Percentiles rank a stretch among this genome's conserved stretches.
phyloP scores from a whole-genome alignment of 2,329 filamentous ascomycete species.

The Cordyceps farinosa region DNA sequence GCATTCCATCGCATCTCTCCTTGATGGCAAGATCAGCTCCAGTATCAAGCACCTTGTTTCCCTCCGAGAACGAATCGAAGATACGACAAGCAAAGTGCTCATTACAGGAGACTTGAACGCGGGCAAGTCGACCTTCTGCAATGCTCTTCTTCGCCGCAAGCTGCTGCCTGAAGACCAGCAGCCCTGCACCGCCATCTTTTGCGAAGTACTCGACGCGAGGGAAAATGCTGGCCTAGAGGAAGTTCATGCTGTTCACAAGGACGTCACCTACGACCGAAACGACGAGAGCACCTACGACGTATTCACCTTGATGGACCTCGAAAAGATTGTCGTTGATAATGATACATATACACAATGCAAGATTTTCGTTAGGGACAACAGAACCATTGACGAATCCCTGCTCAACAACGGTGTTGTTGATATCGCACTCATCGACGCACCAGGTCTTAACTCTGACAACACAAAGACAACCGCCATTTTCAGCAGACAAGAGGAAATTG shows the following conservation, averaged over 20 bases:
- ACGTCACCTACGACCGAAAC: conserved; percentile 74
- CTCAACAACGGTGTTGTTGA: conserved; percentile 98
- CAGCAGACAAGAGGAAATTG: conserved; percentile 95
- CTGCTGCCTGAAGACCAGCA: conserved; percentile 95
- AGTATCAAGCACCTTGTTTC: conserved; percentile 87
- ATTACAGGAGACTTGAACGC: conserved; percentile 96
- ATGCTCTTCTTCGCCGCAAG: conserved; percentile 89
- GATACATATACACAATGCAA: conserved; percentile 91
- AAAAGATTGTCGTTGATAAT: conserved; percentile 87
- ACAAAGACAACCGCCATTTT: conserved; percentile 97
- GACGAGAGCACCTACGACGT: conserved; percentile 95
- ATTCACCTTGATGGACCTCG: conserved; percentile 71
- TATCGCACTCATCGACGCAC: conserved; percentile 94
- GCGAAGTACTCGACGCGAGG: conserved; percentile 87
- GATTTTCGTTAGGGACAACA: conserved; percentile 88
- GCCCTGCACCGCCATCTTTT: conserved; percentile 97
- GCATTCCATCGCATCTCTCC: conserved; percentile 77
- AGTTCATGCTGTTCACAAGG: conserved; percentile 89
- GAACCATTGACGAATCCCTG: conserved; percentile 85
- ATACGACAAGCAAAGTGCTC: conserved; percentile 94
- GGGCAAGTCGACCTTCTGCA: conserved; percentile 98
- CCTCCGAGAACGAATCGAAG: conserved; percentile 89
- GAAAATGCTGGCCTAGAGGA: conserved; percentile 92
- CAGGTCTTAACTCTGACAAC: conserved; percentile 91
- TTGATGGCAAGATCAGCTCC: conserved; percentile 91